Conservation (phyloP, 2,329 filamentous ascomycete genomes). For the Colletotrichum melonis region DNA sequence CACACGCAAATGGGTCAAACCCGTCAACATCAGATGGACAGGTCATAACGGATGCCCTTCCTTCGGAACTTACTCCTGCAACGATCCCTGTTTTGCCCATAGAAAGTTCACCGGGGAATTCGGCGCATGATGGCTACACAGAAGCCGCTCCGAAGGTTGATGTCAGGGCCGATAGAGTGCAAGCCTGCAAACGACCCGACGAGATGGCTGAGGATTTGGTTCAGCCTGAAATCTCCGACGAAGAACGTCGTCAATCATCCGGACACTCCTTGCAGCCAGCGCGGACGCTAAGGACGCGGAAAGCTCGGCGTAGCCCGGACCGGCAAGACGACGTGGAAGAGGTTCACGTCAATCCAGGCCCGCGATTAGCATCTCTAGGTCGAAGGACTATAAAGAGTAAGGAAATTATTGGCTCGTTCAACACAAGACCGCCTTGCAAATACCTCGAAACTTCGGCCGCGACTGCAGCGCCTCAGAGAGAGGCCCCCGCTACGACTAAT, state of each 20-base stretch:
- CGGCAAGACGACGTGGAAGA: background rate
- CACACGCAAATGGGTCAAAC: too few relatives aligned
- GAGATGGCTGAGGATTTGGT: background rate
- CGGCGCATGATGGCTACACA: background rate
- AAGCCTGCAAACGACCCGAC: too few relatives aligned
- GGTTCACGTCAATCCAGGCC: slow-evolving; percentile 36
- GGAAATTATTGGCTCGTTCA: slow-evolving; percentile 56
- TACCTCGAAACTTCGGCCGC: background rate
- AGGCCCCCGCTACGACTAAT: background rate
- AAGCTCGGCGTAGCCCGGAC: background rate
- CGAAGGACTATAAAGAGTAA: slow-evolving; percentile 58
- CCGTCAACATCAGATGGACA: background rate
- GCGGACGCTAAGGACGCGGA: background rate
- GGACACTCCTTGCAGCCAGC: background rate
- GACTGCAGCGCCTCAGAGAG: background rate
- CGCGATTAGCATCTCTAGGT: slow-evolving; percentile 52
- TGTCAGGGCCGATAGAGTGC: background rate
- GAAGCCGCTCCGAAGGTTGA: background rate
- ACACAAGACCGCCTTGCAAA: background rate
- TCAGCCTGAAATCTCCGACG: background rate
- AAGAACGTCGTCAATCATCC: background rate
- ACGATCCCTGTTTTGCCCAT: background rate
- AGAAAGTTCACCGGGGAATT: background rate
- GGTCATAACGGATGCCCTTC: background rate
- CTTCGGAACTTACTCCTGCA: background rate